Conservation (phyloP, 2,329 filamentous ascomycete genomes). For the Elsinoe australis region DNA sequence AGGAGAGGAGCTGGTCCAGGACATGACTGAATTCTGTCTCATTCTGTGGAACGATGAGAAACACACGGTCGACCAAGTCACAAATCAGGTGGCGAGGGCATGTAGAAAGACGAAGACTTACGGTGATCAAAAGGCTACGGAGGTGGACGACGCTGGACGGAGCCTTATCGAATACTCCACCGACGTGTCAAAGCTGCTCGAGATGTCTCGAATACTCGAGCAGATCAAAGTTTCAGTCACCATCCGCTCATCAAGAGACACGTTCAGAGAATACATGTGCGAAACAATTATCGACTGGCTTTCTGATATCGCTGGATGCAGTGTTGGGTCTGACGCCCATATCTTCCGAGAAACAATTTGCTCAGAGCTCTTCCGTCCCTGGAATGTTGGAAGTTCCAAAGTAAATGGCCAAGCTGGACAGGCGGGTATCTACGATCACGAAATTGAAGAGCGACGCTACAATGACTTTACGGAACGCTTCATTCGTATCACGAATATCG, state of each 20-base stretch:
- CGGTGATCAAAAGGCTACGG: conserved; percentile 68
- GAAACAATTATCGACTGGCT: conserved; percentile 97
- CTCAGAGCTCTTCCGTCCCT: conserved; percentile 81
- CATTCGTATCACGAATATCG: conserved; percentile 16
- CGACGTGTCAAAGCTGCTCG: conserved; percentile 64
- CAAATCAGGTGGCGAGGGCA: conserved; percentile 81
- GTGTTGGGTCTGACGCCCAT: conserved; percentile 68
- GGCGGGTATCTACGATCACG: conserved; percentile 75
- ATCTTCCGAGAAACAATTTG: conserved; percentile 77
- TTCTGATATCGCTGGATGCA: conserved; percentile 82
- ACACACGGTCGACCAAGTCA: conserved; percentile 86
- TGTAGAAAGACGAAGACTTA: conserved; percentile 65
- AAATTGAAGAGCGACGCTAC: conserved; percentile 50
- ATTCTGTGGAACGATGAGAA: conserved; percentile 98
- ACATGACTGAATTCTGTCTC: conserved; percentile 68
- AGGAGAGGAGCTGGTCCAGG: conserved; percentile 49
- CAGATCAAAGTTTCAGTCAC: conserved; percentile 95
- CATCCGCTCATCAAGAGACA: conserved; percentile 85
- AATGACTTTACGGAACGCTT: neutral
- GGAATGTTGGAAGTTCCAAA: conserved; percentile 77
- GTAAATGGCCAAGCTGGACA: conserved; percentile 70
- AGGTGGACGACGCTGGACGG: conserved; percentile 81
- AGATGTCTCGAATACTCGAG: conserved; percentile 79
- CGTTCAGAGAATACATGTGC: conserved; percentile 96
- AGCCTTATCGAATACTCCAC: conserved; percentile 71